Percentiles rank a stretch among this genome's conserved stretches.
phyloP scores from a whole-genome alignment of 1,284 basidiomycete species.

The Ustilago vetiveriae region DNA sequence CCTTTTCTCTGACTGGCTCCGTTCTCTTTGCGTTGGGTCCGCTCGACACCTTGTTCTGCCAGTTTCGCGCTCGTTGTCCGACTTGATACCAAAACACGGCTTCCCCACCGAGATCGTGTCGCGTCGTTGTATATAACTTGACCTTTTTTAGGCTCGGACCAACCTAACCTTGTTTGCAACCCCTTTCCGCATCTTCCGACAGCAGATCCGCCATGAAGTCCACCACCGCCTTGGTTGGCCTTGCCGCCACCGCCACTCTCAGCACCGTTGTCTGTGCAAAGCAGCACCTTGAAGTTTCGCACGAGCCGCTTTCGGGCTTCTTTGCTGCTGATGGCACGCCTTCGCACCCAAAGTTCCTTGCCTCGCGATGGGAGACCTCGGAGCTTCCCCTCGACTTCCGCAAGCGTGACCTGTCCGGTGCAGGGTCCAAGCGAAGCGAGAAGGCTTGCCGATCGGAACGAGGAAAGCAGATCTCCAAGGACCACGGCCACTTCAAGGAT shows the following conservation, averaged over 20 bases:
- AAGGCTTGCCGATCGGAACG: conserved; percentile 14
- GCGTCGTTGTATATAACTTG: no score
- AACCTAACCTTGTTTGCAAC: no score
- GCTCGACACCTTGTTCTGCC: no score
- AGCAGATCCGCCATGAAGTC: conserved; percentile 46
- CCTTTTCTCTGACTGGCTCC: no score
- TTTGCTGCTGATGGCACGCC: conserved; percentile 31
- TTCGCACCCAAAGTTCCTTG: conserved; percentile 32
- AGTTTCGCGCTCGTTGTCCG: no score
- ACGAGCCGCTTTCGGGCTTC: conserved; percentile 36
- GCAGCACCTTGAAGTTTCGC: conserved; percentile 36
- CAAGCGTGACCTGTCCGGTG: conserved; percentile 28
- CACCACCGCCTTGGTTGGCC: conserved; percentile 19
- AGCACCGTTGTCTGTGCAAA: conserved; percentile 13
- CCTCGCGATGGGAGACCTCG: conserved; percentile 40
- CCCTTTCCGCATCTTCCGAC: no score
- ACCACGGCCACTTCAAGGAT: conserved; percentile 1
- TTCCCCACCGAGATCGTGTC: no score
- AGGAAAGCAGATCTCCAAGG: not conserved
- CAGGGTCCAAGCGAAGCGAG: conserved; percentile 26
- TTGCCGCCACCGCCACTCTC: conserved; percentile 35
- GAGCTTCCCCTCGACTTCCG: conserved; percentile 38
- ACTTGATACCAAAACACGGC: no score
- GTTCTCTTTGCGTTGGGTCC: no score
- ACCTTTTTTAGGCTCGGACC: not conserved